A percentile compares a stretch with the other conserved stretches of the same genome.
phyloP scores from a whole-genome alignment of 805 yeast species.

The Saturnispora galanensis region DNA sequence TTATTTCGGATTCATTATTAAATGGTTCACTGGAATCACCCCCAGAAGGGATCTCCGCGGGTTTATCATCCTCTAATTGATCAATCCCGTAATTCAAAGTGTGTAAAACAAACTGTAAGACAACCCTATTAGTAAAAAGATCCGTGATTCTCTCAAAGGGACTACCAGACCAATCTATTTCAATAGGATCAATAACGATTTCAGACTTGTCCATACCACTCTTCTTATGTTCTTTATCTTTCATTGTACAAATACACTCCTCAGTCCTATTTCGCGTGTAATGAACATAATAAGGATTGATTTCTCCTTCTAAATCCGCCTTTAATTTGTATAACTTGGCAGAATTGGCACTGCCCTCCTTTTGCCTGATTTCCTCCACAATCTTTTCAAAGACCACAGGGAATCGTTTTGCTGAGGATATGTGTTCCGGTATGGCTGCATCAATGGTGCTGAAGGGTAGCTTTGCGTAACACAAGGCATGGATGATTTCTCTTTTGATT shows the following conservation, averaged over 20 bases:
- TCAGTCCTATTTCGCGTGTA: constrained; percentile 71
- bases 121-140: constrained; percentile 43
- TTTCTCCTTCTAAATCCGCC: constrained; percentile 36
- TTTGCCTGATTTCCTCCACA: constrained; percentile 48
- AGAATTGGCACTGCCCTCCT: not conserved
- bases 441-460: constrained; percentile 63
- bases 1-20: constrained; percentile 16
- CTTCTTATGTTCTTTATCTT: constrained; percentile 35
- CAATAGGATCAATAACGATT: constrained; percentile 48
- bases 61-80: not conserved
- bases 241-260: constrained; percentile 62
- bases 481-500: constrained; percentile 66
- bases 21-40: not conserved
- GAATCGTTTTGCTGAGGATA: constrained; percentile 62
- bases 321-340: constrained; percentile 55
- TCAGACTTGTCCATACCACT: constrained; percentile 28
- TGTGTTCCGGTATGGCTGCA: constrained; percentile 63
- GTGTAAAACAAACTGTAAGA: constrained; percentile 42
- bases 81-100: constrained; percentile 33
- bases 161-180: constrained; percentile 28
- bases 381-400: constrained; percentile 45
- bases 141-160: constrained; percentile 37
- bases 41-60: not conserved
- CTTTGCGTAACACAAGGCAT: constrained; percentile 68
- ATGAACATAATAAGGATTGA: constrained; percentile 80